Evolutionary conservation across 352 stramenopile species (phyloP).

Genomic region (Globisporangium uncinulatum): DNA sequence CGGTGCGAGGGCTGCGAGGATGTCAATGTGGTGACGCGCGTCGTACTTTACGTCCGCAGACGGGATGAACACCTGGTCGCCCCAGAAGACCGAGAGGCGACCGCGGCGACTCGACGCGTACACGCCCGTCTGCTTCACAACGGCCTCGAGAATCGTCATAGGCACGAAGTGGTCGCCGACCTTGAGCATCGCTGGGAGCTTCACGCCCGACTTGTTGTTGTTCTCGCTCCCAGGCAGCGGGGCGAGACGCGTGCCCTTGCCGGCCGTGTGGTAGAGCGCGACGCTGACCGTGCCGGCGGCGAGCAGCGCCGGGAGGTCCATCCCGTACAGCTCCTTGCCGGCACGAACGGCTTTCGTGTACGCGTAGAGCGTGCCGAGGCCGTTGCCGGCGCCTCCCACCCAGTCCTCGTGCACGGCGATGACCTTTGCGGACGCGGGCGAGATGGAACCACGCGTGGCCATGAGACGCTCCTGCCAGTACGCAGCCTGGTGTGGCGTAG

Average conservation of each 20-base stretch:
- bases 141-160: conserved; percentile 97
- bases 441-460: conserved; percentile 75
- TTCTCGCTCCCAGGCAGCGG: conserved; percentile 96
- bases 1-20: conserved; percentile 92
- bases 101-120: conserved; percentile 94
- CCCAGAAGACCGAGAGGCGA: conserved; percentile 97
- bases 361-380: conserved; percentile 94
- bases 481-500: conserved; percentile 92
- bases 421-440: conserved; percentile 86
- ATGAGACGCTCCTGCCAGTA: conserved; percentile 97
- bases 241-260: conserved; percentile 96
- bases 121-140: conserved; percentile 97
- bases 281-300: conserved; percentile 79
- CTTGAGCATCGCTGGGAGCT: conserved; percentile 93
- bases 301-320: conserved; percentile 85
- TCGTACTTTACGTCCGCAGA: conserved; percentile 90
- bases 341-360: conserved; percentile 92
- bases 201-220: conserved; percentile 99
- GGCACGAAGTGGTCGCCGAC: conserved; percentile 83
- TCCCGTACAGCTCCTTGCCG: conserved; percentile 80
- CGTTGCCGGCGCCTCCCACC: conserved; percentile 94
- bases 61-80: conserved; percentile 98
- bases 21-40: conserved; percentile 96
- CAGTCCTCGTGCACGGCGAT: conserved; percentile 96
- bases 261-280: conserved; percentile 96